A percentile compares a stretch with the other conserved stretches of the same genome.
phyloP scores from a whole-genome alignment of 2,329 filamentous ascomycete species.

The Colletotrichum gigasporum region DNA sequence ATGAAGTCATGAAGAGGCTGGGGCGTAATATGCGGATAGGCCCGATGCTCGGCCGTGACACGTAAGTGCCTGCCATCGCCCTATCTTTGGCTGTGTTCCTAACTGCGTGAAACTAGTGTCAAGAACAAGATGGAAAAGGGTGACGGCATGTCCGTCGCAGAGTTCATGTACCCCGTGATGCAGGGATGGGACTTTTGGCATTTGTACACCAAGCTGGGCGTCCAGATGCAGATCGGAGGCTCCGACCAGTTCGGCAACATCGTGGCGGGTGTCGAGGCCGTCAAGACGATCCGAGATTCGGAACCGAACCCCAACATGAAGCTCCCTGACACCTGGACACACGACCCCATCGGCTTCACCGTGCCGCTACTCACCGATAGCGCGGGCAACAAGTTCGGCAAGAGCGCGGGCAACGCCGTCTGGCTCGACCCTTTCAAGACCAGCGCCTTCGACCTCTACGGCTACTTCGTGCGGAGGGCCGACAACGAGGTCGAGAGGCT shows the following conservation, averaged over 20 bases:
- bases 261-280: slow-evolving; percentile 84
- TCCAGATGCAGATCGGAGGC: slow-evolving; percentile 91
- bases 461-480: slow-evolving; percentile 86
- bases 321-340: slow-evolving; percentile 52
- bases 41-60: slow-evolving; percentile 88
- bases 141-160: slow-evolving; percentile 92
- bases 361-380: slow-evolving; percentile 89
- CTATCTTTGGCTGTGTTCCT: not conserved
- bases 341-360: slow-evolving; percentile 84
- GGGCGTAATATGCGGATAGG: slow-evolving; percentile 81
- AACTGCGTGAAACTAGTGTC: slow-evolving; percentile 54
- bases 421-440: slow-evolving; percentile 91
- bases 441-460: slow-evolving; percentile 84
- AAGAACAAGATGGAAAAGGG: slow-evolving; percentile 85
- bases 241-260: slow-evolving; percentile 98
- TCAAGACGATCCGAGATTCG: slow-evolving; percentile 76
- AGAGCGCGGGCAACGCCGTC: slow-evolving; percentile 91
- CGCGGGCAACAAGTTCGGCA: slow-evolving; percentile 90
- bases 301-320: slow-evolving; percentile 55
- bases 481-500: slow-evolving; percentile 85
- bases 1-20: slow-evolving; percentile 79
- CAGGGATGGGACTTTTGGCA: slow-evolving; percentile 98
- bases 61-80: slow-evolving; percentile 63
- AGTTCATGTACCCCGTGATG: slow-evolving; percentile 92
- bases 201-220: slow-evolving; percentile 72